A percentile compares a stretch with the other conserved stretches of the same genome.
Evolutionary conservation across 1,284 basidiomycete genomes (phyloP).

Genomic region (Boletus holoroseus): DNA sequence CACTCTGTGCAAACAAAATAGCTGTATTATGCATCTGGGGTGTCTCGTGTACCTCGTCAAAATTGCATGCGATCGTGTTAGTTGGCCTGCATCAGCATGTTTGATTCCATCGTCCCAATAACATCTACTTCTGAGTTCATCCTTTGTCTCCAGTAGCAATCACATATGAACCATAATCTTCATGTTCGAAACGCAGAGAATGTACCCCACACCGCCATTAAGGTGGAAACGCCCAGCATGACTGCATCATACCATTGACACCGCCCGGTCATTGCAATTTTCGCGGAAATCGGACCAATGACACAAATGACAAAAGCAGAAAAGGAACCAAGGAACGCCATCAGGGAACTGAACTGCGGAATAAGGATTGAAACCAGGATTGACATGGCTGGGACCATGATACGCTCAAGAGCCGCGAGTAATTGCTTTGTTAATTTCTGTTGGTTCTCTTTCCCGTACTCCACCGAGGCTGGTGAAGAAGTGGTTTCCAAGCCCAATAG

Average conservation of each 20-base stretch:
- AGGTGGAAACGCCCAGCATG: conserved; percentile 50
- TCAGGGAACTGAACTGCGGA: conserved; percentile 83
- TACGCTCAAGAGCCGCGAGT: conserved; percentile 53
- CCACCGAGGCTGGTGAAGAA: conserved; percentile 36
- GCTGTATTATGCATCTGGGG: conserved; percentile 1
- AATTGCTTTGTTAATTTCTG: conserved; percentile 36
- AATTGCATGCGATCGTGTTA: not conserved
- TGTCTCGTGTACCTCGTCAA: conserved; percentile 2
- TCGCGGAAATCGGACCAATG: conserved; percentile 70
- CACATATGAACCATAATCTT: not conserved
- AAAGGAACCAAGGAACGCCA: conserved; percentile 88
- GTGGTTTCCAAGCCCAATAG: conserved; percentile 60
- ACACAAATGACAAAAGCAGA: conserved; percentile 81
- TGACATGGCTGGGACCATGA: conserved; percentile 53
- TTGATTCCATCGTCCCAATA: not conserved
- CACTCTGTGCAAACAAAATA: conserved; percentile 51
- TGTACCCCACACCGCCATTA: conserved; percentile 79
- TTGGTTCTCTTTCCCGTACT: conserved; percentile 28
- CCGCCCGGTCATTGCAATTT: conserved; percentile 50
- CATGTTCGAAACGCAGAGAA: conserved; percentile 53
- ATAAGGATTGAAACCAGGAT: conserved; percentile 72
- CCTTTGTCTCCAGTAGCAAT: not conserved
- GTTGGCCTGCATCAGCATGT: not conserved
- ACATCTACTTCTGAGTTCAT: not conserved
- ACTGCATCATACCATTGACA: conserved; percentile 49